These are phyloP conservation scores for Cupressus sempervirens DNA, from an alignment of 75 land plant genomes.

Conservation along the genomic window DNA sequence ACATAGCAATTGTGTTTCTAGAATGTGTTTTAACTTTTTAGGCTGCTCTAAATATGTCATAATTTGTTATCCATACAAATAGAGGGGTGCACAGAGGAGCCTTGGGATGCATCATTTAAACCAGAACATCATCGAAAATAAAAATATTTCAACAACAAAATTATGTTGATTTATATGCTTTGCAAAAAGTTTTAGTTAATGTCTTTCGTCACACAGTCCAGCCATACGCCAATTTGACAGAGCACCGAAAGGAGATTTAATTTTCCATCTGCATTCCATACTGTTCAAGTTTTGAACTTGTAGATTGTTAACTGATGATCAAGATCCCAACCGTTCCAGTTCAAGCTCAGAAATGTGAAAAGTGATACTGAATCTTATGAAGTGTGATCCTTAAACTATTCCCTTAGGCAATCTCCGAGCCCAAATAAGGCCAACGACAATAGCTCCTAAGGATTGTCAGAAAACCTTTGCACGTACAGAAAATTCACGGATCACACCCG, in stretches of 20 bases:
- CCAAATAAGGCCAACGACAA: neutral
- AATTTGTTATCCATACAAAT: neutral
- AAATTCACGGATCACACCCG: neutral
- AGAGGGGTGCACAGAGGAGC: neutral
- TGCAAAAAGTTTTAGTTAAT: neutral
- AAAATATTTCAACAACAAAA: neutral
- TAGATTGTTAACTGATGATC: neutral
- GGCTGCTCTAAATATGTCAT: neutral
- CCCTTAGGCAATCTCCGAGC: neutral
- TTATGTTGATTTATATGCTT: neutral
- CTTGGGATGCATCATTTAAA: neutral
- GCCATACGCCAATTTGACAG: neutral
- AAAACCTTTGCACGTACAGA: neutral
- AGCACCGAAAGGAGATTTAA: neutral
- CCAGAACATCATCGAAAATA: neutral
- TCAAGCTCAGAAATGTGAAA: neutral
- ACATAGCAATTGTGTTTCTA: neutral
- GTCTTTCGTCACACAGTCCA: neutral
- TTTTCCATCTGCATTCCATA: neutral
- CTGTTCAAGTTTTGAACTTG: neutral
- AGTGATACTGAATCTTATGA: neutral
- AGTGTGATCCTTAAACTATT: neutral
- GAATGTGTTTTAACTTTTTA: neutral
- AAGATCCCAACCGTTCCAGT: neutral
- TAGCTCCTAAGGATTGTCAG: neutral